These are phyloP conservation scores for Penicillium coprophilum DNA, from an alignment of 495 filamentous ascomycete species.

Conservation along the genomic window DNA sequence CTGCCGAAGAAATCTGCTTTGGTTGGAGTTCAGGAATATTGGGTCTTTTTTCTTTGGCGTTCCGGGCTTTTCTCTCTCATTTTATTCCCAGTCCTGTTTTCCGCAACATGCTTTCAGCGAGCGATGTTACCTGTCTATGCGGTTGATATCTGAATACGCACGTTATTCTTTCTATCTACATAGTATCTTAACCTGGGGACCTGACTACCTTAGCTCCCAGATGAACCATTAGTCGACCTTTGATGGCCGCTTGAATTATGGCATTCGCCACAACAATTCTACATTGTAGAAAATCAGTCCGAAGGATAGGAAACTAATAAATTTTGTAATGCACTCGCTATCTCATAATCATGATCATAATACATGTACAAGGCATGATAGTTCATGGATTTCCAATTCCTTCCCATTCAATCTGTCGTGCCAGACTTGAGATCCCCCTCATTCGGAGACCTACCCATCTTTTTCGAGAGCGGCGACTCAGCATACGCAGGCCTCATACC, in stretches of 20 bases:
- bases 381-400: not conserved
- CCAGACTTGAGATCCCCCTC: constrained; percentile 15
- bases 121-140: constrained; percentile 16
- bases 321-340: not conserved
- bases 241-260: not conserved
- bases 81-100: constrained; percentile 21
- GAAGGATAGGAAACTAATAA: not conserved
- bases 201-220: not conserved
- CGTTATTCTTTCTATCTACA: constrained; percentile 13
- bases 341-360: constrained; percentile 15
- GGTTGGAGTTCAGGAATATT: constrained; percentile 24
- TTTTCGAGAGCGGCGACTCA: constrained; percentile 34
- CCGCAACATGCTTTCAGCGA: constrained; percentile 24
- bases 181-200: not conserved
- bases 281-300: no score
- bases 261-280: not conserved
- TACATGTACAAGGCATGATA: constrained; percentile 13
- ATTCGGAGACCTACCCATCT: constrained; percentile 17
- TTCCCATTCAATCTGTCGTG: constrained; percentile 16
- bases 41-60: constrained; percentile 23
- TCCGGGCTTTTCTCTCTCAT: constrained; percentile 11
- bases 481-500: constrained; percentile 30
- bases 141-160: constrained; percentile 18
- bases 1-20: constrained; percentile 12
- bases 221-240: not conserved